Base-by-base conservation (phyloP, 345 rosid genomes). In the Aurinia saxatilis region DNA sequence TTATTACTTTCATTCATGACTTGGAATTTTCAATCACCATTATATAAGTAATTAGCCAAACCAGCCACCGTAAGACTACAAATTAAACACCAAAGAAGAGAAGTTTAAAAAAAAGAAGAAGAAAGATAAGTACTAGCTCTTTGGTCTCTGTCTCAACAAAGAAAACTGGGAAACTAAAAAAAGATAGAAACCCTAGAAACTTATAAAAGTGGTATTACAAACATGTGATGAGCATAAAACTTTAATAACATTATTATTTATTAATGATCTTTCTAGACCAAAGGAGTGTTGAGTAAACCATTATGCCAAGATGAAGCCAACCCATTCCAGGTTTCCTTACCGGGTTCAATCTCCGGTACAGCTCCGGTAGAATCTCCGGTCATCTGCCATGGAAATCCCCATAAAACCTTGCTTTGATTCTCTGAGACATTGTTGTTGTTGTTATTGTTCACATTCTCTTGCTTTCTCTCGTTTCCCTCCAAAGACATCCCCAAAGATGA, bases 371-470 rank as follows among this genome's bases (percentile, higher is more conserved):
- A 57, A 40, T 76, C 84, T 23, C 81, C 90, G 79, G 66, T 79
- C n/a, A 69, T 60, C 69, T 83, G 90, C 95, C 97, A 87, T 14
- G 92, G 97, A 54, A 76, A 79, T 2, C 90, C 92, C 84, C 76
- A 78, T 45, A 83, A 64, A 21, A 76, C 53, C 76, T 68, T 80
- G 17, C 64, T 73, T 7, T 35, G 45, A 58, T 80, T 84, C 71
- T 57, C 74, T 7, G 48, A 52, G 14, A 44, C 36, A 53, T 64
- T 66, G 49, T 77, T 79, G 61, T 74, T 78, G 3, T 57, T 75
- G 18, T 13, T 75, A 18, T 13, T 44, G 35, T n/a, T n/a, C n/a
- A n/a, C n/a, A 58, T 80, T 84, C 71, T 84, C 95, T 78, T 75
- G 87, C 84, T 88, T 84, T 57, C 54, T 50, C 18, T 46, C 63